Conservation (phyloP, 768 basidiomycete genomes). For the Macrocybe gigantea region DNA sequence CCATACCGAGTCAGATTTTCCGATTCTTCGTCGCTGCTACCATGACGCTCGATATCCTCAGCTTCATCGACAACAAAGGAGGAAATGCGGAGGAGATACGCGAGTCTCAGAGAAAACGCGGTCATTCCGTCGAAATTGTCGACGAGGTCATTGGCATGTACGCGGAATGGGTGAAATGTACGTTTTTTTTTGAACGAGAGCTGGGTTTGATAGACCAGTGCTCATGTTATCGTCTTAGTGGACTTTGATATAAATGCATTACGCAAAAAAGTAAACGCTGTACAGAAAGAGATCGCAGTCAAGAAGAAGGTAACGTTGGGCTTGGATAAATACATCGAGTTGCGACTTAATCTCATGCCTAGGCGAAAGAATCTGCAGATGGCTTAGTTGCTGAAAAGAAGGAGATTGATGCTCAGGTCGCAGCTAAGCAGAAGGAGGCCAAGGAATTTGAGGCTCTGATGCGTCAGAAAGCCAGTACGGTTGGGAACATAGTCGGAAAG, state of each 20-base stretch:
- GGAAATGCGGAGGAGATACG: conserved; percentile 88
- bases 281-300: conserved; percentile 90
- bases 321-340: conserved; percentile 1
- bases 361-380: conserved; percentile 91
- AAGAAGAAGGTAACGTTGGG: conserved; percentile 75
- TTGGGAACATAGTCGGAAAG: conserved; percentile 92
- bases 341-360: not conserved
- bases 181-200: conserved; percentile 24
- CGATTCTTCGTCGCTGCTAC: conserved; percentile 5
- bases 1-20: too few relatives aligned
- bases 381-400: conserved; percentile 84
- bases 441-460: conserved; percentile 74
- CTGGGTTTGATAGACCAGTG: not conserved
- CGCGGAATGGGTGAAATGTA: conserved; percentile 90
- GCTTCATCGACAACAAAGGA: conserved; percentile 83
- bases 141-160: conserved; percentile 94
- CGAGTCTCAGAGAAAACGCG: conserved; percentile 89
- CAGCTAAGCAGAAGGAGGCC: conserved; percentile 67
- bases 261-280: conserved; percentile 78
- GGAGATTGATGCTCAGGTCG: conserved; percentile 76
- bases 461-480: conserved; percentile 71
- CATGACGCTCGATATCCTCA: conserved; percentile 81
- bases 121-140: conserved; percentile 84
- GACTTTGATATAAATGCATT: conserved; percentile 78
- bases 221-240: conserved; percentile 43